Conservation (phyloP, 2,329 filamentous ascomycete species). For the Diaporthe longicolla region DNA sequence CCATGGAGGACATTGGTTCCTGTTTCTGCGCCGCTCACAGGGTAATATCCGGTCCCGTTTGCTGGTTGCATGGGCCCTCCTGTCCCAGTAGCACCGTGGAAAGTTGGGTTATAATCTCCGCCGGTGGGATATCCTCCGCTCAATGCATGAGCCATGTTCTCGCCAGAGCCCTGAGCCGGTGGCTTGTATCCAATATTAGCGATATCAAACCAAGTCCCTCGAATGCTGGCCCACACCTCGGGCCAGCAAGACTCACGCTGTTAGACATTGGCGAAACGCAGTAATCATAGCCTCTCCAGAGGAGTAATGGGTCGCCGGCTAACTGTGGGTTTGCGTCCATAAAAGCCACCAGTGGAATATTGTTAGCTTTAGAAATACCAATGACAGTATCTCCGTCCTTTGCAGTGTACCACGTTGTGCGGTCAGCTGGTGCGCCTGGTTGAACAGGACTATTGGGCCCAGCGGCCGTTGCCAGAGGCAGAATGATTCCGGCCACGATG, state of each 20-base stretch:
- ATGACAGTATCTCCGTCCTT: background rate
- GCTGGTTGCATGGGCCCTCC: background rate
- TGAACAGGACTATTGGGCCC: background rate
- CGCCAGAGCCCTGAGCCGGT: background rate
- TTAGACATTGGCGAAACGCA: background rate
- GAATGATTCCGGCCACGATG: background rate
- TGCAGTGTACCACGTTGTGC: slow-evolving; percentile 2
- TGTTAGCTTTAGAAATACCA: background rate
- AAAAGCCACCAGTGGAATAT: background rate
- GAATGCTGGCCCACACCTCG: accelerated
- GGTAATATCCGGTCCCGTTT: background rate
- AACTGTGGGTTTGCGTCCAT: background rate
- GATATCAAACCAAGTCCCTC: background rate
- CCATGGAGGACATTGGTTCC: background rate
- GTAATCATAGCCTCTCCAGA: slow-evolving; percentile 5
- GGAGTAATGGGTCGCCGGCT: background rate
- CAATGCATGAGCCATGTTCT: too few species aligned
- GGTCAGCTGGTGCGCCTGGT: slow-evolving; percentile 1
- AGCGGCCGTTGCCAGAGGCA: background rate
- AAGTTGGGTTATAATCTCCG: background rate
- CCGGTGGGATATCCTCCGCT: background rate
- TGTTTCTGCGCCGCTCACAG: background rate
- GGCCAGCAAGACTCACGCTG: background rate
- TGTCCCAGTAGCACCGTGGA: background rate
- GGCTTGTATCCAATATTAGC: background rate